Evolutionary conservation across 2,329 filamentous ascomycete species (phyloP).

Genomic region (Fonsecaea nubica): DNA sequence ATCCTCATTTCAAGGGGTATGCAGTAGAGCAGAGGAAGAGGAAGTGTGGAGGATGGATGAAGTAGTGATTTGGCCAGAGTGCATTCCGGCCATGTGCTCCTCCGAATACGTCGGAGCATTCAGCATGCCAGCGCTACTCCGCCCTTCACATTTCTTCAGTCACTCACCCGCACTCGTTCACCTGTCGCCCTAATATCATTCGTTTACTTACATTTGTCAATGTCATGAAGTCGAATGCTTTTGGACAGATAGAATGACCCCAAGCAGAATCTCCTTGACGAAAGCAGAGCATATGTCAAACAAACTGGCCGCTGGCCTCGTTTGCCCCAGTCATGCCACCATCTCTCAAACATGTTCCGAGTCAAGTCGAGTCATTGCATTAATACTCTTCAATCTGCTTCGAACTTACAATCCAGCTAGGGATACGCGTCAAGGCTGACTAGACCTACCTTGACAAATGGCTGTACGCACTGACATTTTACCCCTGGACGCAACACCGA

Average conservation of each 20-base stretch:
- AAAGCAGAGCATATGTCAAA: not conserved
- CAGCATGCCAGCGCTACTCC: not conserved
- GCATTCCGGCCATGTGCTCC: not conserved
- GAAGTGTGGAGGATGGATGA: not conserved
- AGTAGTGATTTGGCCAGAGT: not conserved
- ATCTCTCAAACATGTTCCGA: not conserved
- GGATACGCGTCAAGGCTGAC: not conserved
- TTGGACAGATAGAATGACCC: not conserved
- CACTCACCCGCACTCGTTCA: no score
- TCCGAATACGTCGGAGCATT: not conserved
- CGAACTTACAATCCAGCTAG: not conserved
- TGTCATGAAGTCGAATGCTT: not conserved
- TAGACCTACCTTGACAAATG: not conserved
- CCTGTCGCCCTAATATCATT: not conserved
- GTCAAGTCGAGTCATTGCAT: not conserved
- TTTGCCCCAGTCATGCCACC: not conserved
- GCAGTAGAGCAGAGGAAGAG: not conserved
- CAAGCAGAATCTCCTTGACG: not conserved
- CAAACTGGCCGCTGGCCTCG: not conserved
- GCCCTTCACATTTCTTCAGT: not conserved
- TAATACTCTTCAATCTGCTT: not conserved
- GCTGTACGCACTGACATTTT: not conserved
- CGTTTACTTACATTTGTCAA: not conserved
- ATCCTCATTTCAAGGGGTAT: not conserved
- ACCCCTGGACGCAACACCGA: not conserved